Evolutionary conservation across 495 filamentous ascomycete genomes (phyloP).

Genomic region (Neurospora africana): DNA sequence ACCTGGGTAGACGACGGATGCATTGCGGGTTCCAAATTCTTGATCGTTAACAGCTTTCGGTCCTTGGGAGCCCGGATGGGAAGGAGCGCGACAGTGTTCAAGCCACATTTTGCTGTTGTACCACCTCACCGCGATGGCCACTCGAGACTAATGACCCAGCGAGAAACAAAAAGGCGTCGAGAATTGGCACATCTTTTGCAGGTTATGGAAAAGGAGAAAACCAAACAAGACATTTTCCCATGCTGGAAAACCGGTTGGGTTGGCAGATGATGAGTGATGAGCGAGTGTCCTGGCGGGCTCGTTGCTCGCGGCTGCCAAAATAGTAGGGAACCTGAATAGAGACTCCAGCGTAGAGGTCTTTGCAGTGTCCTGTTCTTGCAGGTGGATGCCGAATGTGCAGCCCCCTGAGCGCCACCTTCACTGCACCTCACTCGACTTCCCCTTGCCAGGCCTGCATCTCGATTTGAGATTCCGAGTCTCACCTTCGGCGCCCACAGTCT

Average conservation of each 20-base stretch:
- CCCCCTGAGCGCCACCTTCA: not conserved
- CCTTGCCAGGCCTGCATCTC: not conserved
- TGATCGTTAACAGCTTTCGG: not conserved
- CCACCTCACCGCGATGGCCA: slow-evolving; percentile 2
- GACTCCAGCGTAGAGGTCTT: not conserved
- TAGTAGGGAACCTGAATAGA: not conserved
- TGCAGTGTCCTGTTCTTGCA: not conserved
- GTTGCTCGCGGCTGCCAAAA: not conserved
- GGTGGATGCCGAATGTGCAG: not conserved
- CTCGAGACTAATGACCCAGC: not conserved
- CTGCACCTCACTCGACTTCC: not conserved
- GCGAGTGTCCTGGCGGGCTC: not conserved
- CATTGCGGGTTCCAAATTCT: not conserved
- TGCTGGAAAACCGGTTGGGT: not conserved
- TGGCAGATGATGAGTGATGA: not conserved
- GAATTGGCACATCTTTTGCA: not conserved
- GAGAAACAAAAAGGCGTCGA: not conserved
- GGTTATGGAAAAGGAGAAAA: not conserved
- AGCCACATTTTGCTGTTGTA: slow-evolving; percentile 12
- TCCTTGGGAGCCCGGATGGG: not conserved
- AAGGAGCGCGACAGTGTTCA: not conserved
- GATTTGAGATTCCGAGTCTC: not conserved
- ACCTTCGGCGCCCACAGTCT: not conserved
- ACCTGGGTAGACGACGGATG: not conserved
- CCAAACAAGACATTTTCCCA: not conserved